Evolutionary conservation across 768 basidiomycete species (phyloP), one percentile per base, ranked within the genome.

Genomic region (Dioszegia aurantiaca): DNA sequence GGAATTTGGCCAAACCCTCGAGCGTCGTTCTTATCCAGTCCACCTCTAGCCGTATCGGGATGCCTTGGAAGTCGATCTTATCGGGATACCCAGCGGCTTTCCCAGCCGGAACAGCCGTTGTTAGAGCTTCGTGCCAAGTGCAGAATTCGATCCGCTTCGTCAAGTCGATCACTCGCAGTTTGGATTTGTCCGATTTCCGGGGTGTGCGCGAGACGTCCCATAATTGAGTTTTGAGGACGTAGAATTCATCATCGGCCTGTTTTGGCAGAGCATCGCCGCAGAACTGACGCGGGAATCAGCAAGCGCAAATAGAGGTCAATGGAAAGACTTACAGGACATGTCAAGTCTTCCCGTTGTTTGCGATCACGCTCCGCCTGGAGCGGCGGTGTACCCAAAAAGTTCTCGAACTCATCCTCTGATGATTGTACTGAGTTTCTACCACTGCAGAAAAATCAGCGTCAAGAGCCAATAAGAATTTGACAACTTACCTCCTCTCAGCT

Each of bases 71-170:
- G 37, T 68, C 67, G 56, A 72, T 61, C 4, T n/a, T 37, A 10
- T 55, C 43, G 0, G 74, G 74, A 60, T 73, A 76, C 0, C 72
- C 72, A 14, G 58, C 52, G 21, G 56, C 61, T 12, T 63, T 33
- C 0, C 72, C 74, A 11, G 66, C 47, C 8, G 72, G 72, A 40
- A 76, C 67, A 46, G 64, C 36, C 2, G 54, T 59, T 0, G 61
- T 61, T 45, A 72, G 65, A 16, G 66, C 66, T 23, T 61, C 53
- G 45, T 76, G 74, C 27, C 55, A 55, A 3, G 47, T 8, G 57
- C 74, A 76, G 36, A 69, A 68, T 16, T 69, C 68, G 54, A 67
- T 57, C 12, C 61, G 42, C 39, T 58, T 53, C 11, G 60, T 51
- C 64, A 66, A 69, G 11, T 60, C 21, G 8, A 65, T 30, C 14